Evolutionary conservation across 768 basidiomycete species (phyloP).

Genomic region (Rhodosporidiobolus odoratus): DNA sequence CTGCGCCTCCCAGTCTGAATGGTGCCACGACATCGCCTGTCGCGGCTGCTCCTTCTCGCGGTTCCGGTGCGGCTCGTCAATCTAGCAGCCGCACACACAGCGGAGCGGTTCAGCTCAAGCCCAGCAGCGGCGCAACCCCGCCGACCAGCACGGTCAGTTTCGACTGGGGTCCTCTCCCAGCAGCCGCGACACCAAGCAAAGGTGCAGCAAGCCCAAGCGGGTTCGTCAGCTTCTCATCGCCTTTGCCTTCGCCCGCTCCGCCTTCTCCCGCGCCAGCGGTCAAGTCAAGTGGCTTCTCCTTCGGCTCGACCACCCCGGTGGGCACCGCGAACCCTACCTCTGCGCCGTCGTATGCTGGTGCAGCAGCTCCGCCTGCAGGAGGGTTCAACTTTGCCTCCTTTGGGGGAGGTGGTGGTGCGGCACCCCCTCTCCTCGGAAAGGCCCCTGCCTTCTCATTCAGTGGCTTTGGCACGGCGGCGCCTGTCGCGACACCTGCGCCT

Average conservation of each 20-base stretch:
- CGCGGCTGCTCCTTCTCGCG: too few relatives aligned
- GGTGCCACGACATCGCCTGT: background rate
- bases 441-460: background rate
- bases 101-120: constrained; percentile 23
- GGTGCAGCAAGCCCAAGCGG: background rate
- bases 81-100: constrained; percentile 12
- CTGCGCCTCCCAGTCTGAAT: background rate
- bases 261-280: background rate
- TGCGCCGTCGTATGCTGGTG: too few relatives aligned
- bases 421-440: background rate
- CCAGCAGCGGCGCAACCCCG: background rate
- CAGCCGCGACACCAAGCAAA: background rate
- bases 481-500: background rate
- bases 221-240: constrained; percentile 8
- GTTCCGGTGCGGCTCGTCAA: constrained; percentile 3
- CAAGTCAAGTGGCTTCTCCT: constrained; percentile 2
- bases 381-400: too few relatives aligned
- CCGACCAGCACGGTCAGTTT: constrained; percentile 9
- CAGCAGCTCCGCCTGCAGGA: too few relatives aligned
- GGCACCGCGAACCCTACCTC: background rate
- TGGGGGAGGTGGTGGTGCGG: constrained; percentile 5
- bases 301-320: constrained; percentile 13
- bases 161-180: constrained; percentile 27
- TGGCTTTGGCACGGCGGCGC: background rate
- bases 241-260: background rate